A percentile compares a stretch with the other conserved stretches of the same genome.
phyloP scores from a whole-genome alignment of 2,329 filamentous ascomycete genomes.

The Hysterium pulicare region DNA sequence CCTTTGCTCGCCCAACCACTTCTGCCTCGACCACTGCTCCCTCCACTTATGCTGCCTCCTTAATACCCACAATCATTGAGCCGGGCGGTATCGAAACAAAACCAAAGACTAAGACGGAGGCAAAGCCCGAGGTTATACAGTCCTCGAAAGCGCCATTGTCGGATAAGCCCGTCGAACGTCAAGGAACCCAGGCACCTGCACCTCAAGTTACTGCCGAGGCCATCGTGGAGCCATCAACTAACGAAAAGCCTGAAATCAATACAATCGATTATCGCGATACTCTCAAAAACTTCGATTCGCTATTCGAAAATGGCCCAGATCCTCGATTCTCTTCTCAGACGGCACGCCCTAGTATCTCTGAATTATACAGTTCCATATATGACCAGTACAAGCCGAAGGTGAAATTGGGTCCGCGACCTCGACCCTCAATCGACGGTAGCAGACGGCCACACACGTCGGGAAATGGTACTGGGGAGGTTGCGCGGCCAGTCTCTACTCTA shows the following conservation, averaged over 20 bases:
- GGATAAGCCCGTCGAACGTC: not conserved
- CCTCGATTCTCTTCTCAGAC: constrained; percentile 43
- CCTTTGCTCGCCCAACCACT: constrained; percentile 17
- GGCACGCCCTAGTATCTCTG: constrained; percentile 35
- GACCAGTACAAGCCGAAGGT: constrained; percentile 69
- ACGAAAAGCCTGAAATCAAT: not conserved
- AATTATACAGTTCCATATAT: constrained; percentile 47
- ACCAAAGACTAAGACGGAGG: constrained; percentile 5
- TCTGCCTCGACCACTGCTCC: constrained; percentile 16
- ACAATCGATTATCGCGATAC: constrained; percentile 19
- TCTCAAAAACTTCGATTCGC: constrained; percentile 31
- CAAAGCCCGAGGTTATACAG: constrained; percentile 1
- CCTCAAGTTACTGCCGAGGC: constrained; percentile 22
- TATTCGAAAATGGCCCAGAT: constrained; percentile 39
- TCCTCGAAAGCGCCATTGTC: constrained; percentile 4
- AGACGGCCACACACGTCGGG: constrained; percentile 60
- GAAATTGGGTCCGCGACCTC: constrained; percentile 82
- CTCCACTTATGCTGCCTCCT: constrained; percentile 18
- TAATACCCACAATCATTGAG: constrained; percentile 24
- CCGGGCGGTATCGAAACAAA: constrained; percentile 5
- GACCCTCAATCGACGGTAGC: constrained; percentile 68
- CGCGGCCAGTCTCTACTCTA: constrained; percentile 72
- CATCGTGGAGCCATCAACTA: constrained; percentile 12
- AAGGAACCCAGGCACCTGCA: constrained; percentile 9
- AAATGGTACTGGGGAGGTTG: constrained; percentile 41